Conservation (phyloP, 192 early-diverging fungal genomes). For the Coemansia umbellata region DNA sequence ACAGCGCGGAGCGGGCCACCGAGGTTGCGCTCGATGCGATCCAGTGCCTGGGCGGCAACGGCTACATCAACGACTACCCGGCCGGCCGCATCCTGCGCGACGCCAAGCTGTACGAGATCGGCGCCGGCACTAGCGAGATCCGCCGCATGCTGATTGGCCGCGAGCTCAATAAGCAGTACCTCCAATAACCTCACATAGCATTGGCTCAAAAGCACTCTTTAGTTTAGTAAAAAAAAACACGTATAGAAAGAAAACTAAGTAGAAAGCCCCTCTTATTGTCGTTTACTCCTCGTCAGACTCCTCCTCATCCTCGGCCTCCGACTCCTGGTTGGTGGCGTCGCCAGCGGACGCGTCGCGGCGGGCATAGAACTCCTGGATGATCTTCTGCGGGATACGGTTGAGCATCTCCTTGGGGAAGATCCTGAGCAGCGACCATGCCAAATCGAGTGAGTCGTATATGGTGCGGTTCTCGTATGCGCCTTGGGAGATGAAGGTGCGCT, state of each 20-base stretch:
- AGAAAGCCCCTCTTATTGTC: not conserved
- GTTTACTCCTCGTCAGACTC: conserved; percentile 31
- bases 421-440: conserved; percentile 97
- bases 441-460: conserved; percentile 93
- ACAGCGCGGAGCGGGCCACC: conserved; percentile 90
- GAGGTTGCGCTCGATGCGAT: conserved; percentile 90
- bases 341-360: conserved; percentile 42
- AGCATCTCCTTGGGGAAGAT: conserved; percentile 99
- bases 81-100: conserved; percentile 86
- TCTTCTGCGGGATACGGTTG: conserved; percentile 96
- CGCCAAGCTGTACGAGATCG: conserved; percentile 95
- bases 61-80: conserved; percentile 90
- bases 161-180: conserved; percentile 68
- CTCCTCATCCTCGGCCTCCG: conserved; percentile 16
- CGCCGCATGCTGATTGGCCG: conserved; percentile 87
- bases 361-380: conserved; percentile 92
- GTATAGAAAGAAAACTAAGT: not conserved
- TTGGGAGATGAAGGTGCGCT: conserved; percentile 95
- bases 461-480: conserved; percentile 94
- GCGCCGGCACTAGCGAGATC: conserved; percentile 93
- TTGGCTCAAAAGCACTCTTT: not conserved
- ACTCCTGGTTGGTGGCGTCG: not conserved
- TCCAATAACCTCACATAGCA: not conserved
- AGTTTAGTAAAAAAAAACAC: not conserved
- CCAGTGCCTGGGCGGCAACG: conserved; percentile 93